Base-by-base conservation (phyloP, 108 stramenopile species). In the Nitzschia sp. region DNA sequence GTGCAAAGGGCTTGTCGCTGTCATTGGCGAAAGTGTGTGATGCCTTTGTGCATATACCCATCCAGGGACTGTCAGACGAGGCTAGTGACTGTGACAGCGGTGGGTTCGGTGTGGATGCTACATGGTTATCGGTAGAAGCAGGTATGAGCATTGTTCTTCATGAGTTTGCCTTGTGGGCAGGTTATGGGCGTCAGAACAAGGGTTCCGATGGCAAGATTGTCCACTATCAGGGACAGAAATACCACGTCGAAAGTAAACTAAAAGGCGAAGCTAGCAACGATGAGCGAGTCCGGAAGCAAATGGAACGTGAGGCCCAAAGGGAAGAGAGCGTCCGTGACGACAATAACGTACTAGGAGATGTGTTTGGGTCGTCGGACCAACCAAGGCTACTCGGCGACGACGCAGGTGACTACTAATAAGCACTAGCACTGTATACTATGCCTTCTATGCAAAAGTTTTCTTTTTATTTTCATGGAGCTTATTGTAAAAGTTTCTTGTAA, bases 11-110 rank as follows among this genome's bases (percentile, higher is more conserved):
- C 18, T 70, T 95, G 53, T 80, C 87, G 17, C 49, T 69, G 45
- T 38, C 62, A 0, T 76, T 92, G 31, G 93, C 89, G 29, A 42
- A 75, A 55, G 19, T 78, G 17, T 92, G 93, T 64, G 64, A 77
- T 58, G 54, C 54, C 27, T 95, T 92, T 80, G 73, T 92, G 0
- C 93, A 95, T 73, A 76, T 95, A 17, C 90, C 89, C 8, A 85
- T 87, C 56, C 24, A 33, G 42, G 63, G 75, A 24, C 9, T 30
- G 38, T 42, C 38, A 9, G 38, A 42, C 13, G 38, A 42, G 13
- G 38, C 6, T 19, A n/a, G 17, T n/a, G 8, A 8, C 8, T 21
- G 8, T 9, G 11, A 8, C n/a, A 8, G 4, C 49, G 11, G 4
- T 23, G 4, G 17, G 17, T 51, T 42, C 13, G 18, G 13, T n/a